Evolutionary conservation across 768 basidiomycete species (phyloP), one percentile per base, ranked within the genome.

Genomic region (Dacryopinax primogenitus): DNA sequence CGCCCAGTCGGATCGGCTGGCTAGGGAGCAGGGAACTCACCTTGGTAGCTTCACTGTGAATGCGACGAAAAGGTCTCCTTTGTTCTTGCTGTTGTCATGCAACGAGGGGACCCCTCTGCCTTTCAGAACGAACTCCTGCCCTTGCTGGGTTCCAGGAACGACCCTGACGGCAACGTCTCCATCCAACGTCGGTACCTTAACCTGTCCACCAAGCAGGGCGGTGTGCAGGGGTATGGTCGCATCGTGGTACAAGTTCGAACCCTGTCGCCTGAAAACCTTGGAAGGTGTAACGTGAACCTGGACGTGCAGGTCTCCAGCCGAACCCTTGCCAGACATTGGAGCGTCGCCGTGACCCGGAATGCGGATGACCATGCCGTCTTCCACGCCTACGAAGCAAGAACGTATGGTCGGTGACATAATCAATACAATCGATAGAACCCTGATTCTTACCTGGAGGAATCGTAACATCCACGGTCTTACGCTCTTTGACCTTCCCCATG

Each of bases 111-210:
- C 85, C 33, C 96, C 96, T 63, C 90, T 84, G 39, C 86, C 86
- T 77, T 88, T 89, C 71, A 99, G 77, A 23, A 96, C 90, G 84
- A 95, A 94, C 75, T 98, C 93, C 77, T 97, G 92, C 18, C 94
- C 94, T 72, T 88, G 92, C 76, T 98, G 96, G 1, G 95, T 97
- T 47, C 96, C 95, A 23, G 81, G 80, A 64, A 93, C 91, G 41
- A 99, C 83, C 68, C 89, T 87, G 44, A 98, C 90, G 66, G 97
- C 93, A 0, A 97, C 92, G 47, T 96, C 91, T 28, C 94, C 92
- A 67, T 98, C 94, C 21, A 98, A 79, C 45, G 96, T 99, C 28
- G 93, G 92, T 30, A 99, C 89, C 33, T 92, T 83, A 47, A 93
- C 87, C 70, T 84, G 84, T 33, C 95, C 96, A 18, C 96, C 96